Conservation (phyloP, 768 basidiomycete genomes). For the Pleurotus platypus region DNA sequence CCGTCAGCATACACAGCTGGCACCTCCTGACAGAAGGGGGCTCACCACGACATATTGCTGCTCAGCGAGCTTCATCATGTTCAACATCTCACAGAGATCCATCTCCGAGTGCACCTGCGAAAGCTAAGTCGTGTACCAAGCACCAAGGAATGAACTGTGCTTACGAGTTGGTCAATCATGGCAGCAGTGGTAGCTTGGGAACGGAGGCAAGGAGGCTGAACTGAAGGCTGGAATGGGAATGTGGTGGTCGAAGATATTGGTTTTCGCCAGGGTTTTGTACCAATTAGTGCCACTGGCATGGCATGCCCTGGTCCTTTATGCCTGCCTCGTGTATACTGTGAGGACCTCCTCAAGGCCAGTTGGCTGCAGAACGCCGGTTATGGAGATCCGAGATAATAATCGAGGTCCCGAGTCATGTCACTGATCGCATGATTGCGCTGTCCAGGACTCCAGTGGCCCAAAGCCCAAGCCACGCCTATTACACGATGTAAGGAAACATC, state of each 20-base stretch:
- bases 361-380: conserved; percentile 5
- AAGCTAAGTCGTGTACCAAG: neutral
- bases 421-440: conserved; percentile 4
- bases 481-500: neutral
- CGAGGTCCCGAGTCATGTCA: conserved; percentile 8
- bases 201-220: too few species aligned
- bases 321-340: conserved; percentile 6
- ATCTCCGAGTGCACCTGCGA: conserved; percentile 24
- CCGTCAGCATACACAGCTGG: conserved; percentile 11
- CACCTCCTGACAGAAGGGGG: neutral
- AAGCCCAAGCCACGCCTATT: neutral
- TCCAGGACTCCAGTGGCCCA: neutral
- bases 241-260: neutral
- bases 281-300: neutral
- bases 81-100: conserved; percentile 52
- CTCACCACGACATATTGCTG: conserved; percentile 1
- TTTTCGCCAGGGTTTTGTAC: neutral
- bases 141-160: neutral
- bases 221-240: neutral
- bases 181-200: neutral
- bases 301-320: conserved; percentile 2
- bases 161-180: conserved; percentile 5
- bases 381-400: conserved; percentile 7
- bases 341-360: conserved; percentile 4
- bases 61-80: conserved; percentile 43